Evolutionary conservation across 129 eudicot species (phyloP).

Genomic region (Heracleum sosnowskyi): DNA sequence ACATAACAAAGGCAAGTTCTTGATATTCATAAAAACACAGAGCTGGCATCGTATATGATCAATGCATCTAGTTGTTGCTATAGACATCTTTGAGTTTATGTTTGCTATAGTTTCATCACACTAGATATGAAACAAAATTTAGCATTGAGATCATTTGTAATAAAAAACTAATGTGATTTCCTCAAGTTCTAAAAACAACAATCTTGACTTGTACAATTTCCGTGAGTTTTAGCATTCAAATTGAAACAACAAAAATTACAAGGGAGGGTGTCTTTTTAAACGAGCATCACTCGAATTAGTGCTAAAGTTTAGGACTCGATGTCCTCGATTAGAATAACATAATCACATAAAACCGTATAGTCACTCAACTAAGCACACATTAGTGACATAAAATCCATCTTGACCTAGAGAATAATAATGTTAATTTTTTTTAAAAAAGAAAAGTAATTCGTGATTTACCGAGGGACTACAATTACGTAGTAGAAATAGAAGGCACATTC

Average conservation of each 20-base stretch:
- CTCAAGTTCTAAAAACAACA: not conserved
- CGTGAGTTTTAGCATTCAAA: not conserved
- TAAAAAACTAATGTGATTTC: not conserved
- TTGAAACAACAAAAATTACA: not conserved
- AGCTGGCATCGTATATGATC: not conserved
- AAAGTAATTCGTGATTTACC: not conserved
- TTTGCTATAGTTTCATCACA: not conserved
- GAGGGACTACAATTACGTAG: not conserved
- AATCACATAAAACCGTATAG: not conserved
- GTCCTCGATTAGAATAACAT: not conserved
- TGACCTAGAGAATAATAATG: not conserved
- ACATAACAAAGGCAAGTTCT: not conserved
- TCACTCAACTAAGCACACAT: not conserved
- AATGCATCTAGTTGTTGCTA: not conserved
- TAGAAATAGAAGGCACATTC: not conserved
- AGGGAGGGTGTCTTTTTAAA: not conserved
- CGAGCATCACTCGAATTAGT: not conserved
- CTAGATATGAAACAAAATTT: not conserved
- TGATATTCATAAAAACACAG: not conserved
- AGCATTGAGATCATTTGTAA: not conserved
- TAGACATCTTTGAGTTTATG: not conserved
- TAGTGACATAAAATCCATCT: not conserved
- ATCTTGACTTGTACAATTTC: not conserved
- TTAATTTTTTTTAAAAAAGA: too few species aligned
- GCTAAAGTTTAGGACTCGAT: not conserved